Base-by-base conservation (phyloP, 768 basidiomycete genomes). In the Psilocybe subaeruginosa region DNA sequence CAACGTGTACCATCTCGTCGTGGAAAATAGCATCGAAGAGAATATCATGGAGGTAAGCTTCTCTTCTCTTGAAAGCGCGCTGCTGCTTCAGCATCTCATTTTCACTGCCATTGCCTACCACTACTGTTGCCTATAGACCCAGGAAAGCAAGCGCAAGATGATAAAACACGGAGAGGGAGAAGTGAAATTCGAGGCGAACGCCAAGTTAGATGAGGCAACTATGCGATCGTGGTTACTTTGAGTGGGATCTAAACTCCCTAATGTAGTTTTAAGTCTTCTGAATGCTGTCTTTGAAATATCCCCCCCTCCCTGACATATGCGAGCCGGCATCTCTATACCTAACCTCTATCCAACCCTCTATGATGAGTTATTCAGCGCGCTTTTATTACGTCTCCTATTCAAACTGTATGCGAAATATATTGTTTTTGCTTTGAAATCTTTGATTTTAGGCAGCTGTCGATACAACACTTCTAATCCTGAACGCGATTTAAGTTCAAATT, bases 41-140 rank as follows among this genome's bases (percentile, higher is more conserved):
- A 63, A 67, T 16, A 69, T 73, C 47, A 66, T 73, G 31, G 17
- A 63, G 67, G 74, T 72, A 31, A 61, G 66, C 45, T 4, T 4
- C 8, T 14, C 19, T n/a, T 41, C 9, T 14, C n/a, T 35, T 48
- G 12, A 19, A 5, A 29, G 29, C 4, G 29, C 19, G 27, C 8
- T 11, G 35, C 9, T 23, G 2, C 23, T 23, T 23, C 23, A 23
- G 31, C 17, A 14, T 27, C 39, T 8, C 23, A 8, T 51, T 31
- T 6, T 31, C 30, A 6, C 23, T 23, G 23, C 23, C 23, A 23
- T 23, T 23, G 23, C 23, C 23, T 23, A 23, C 23, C 23, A 23
- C 23, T 23, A 23, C 23, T 23, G 12, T 17, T 53, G 16, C n/a
- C 41, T 7, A 5, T 60, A 54, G 59, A 54, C 59, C 9, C 39